phyloP scores from a whole-genome alignment of 805 yeast species.

The Metschnikowia lachancei region DNA sequence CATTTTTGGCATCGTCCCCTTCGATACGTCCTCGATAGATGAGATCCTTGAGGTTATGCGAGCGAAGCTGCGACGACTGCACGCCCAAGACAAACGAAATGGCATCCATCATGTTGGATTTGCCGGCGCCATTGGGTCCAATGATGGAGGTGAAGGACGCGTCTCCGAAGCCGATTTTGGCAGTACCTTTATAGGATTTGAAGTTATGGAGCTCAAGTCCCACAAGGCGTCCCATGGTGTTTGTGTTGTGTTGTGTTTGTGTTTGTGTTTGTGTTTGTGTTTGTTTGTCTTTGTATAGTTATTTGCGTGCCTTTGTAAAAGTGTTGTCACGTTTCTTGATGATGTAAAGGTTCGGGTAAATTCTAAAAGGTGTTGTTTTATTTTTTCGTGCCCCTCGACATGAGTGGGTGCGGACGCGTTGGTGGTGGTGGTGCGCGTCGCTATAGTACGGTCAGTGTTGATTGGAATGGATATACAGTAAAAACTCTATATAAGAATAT shows the following conservation, averaged over 20 bases:
- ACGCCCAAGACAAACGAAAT: constrained; percentile 92
- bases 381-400: too few species aligned
- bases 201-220: constrained; percentile 81
- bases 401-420: too few species aligned
- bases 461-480: too few species aligned
- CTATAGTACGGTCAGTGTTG: too few species aligned
- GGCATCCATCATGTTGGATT: constrained; percentile 97
- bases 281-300: too few species aligned
- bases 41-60: constrained; percentile 68
- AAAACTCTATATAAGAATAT: too few species aligned
- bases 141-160: constrained; percentile 84
- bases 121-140: constrained; percentile 99
- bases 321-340: too few species aligned
- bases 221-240: constrained; percentile 72
- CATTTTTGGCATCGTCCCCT: too few species aligned
- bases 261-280: neutral
- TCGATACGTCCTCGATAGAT: constrained; percentile 66
- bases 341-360: too few species aligned
- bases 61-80: constrained; percentile 69
- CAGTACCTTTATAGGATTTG: constrained; percentile 82
- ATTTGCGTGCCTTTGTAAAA: too few species aligned
- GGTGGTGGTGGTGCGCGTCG: too few species aligned
- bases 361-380: too few species aligned
- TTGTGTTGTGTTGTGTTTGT: neutral
- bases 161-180: constrained; percentile 78